Evolutionary conservation across 2,329 filamentous ascomycete species (phyloP), one percentile per base, ranked within the genome.

Genomic region (Stachybotrys elegans): DNA sequence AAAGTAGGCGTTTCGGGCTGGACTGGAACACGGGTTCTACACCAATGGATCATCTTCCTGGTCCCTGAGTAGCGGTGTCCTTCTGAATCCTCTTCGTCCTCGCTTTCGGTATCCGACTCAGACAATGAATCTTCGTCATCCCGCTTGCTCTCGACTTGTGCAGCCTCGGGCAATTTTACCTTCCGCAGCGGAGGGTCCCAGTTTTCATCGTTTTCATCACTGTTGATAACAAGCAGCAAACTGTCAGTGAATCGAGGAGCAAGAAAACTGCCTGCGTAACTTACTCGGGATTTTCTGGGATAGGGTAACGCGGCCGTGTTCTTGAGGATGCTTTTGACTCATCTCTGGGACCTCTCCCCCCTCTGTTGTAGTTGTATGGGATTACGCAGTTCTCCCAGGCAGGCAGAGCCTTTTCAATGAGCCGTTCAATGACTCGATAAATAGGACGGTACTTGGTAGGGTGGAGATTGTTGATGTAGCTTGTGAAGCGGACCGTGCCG

Each of bases 341-440:
- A 7, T 3, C n/a, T n/a, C n/a, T n/a, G n/a, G n/a, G n/a, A n/a
- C n/a, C n/a, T n/a, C n/a, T 7, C 68, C 51, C n/a, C 60, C 47
- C n/a, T 66, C n/a, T n/a, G n/a, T n/a, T n/a, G n/a, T n/a, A n/a
- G n/a, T n/a, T 51, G 42, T 72, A 63, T 4, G 58, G 55, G 4
- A 70, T 68, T 5, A 75, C 58, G 64, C 71, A 71, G 53, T 78
- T 72, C 45, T 73, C 62, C 69, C 70, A 75, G 0, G 68, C 59
- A 0, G 69, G 66, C 4, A 76, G 48, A 1, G 65, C 51, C 7
- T 49, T 52, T 3, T 60, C 54, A 5, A 70, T 52, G 2, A 71
- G 52, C 22, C 60, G 45, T 42, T 70, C 68, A 2, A 71, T 49
- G 1, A 62, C 51, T 0, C n/a, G 4, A 38, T 71, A 72, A 0